These are phyloP conservation scores for Candida khao-thaluensis DNA, from an alignment of 805 yeast genomes.

Conservation along the genomic window DNA sequence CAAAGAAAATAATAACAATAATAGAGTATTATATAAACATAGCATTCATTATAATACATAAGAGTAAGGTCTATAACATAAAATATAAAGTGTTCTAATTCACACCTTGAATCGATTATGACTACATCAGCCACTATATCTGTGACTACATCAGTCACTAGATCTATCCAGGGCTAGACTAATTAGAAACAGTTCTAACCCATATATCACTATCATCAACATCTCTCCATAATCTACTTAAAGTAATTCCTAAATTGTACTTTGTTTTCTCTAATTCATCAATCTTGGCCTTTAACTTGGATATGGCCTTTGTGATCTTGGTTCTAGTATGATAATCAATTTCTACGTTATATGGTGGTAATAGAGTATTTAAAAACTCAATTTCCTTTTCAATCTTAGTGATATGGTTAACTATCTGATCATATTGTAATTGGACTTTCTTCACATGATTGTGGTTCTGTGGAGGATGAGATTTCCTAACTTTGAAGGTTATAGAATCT, in stretches of 20 bases:
- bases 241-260: constrained; percentile 40
- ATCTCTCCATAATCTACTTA: constrained; percentile 44
- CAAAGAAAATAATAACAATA: no score
- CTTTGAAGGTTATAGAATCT: constrained; percentile 2
- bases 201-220: constrained; percentile 43
- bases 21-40: constrained; percentile 3
- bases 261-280: constrained; percentile 44
- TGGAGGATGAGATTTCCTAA: constrained; percentile 1
- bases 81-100: no score
- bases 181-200: constrained; percentile 28
- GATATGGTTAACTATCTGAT: constrained; percentile 30
- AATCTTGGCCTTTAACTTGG: constrained; percentile 36
- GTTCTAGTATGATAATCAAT: constrained; percentile 41
- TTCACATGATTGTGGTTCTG: constrained; percentile 12
- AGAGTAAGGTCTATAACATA: no score
- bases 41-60: constrained; percentile 5
- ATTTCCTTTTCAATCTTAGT: constrained; percentile 41
- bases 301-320: constrained; percentile 41
- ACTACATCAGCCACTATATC: no score
- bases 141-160: no score
- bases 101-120: no score
- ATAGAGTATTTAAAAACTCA: constrained; percentile 33
- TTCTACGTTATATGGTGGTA: constrained; percentile 46
- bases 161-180: no score
- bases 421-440: constrained; percentile 34